A percentile compares a stretch with the other conserved stretches of the same genome.
phyloP scores from a whole-genome alignment of 257 asterid genomes.

The Lycium barbarum region DNA sequence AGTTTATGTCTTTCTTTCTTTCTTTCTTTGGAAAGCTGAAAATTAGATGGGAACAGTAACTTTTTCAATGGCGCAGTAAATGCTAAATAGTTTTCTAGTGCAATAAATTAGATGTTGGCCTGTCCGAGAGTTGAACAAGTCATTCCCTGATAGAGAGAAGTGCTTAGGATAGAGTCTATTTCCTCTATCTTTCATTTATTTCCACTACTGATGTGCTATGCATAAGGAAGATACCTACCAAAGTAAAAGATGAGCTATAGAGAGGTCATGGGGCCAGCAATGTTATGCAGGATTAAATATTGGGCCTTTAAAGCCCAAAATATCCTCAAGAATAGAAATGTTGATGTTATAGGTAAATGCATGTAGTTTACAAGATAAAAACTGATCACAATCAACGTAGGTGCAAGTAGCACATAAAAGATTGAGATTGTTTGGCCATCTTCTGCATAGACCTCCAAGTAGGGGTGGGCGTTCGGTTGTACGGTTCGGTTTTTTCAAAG shows the following conservation, averaged over 20 bases:
- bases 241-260: neutral
- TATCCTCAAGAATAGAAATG: neutral
- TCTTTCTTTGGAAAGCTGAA: slow-evolving; percentile 5
- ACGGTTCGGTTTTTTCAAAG: no score
- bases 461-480: no score
- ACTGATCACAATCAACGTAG: neutral
- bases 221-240: neutral
- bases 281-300: neutral
- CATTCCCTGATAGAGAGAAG: neutral
- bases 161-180: slow-evolving; percentile 6
- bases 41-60: neutral
- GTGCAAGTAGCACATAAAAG: neutral
- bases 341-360: neutral
- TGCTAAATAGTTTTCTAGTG: neutral
- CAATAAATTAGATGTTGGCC: neutral
- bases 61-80: neutral
- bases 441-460: neutral
- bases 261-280: neutral
- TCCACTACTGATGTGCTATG: neutral
- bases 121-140: neutral
- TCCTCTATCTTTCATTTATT: neutral
- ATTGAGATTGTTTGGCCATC: neutral
- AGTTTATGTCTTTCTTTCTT: neutral
- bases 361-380: neutral
- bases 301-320: neutral